phyloP scores from a whole-genome alignment of 2,329 filamentous ascomycete genomes.

The Penicillium corylophilum region DNA sequence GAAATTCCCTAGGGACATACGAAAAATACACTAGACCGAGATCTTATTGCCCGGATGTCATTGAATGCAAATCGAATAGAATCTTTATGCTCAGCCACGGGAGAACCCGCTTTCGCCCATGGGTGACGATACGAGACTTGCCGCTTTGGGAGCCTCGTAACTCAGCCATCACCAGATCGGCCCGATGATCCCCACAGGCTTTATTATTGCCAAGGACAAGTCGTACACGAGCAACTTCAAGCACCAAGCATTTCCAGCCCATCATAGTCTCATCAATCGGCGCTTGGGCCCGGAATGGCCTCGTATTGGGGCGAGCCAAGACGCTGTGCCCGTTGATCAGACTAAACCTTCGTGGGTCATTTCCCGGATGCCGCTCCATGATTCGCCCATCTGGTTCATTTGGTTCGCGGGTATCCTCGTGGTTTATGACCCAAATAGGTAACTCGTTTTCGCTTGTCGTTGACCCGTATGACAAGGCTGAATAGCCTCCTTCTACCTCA shows the following conservation, averaged over 20 bases:
- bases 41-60: no score
- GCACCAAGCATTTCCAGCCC: not conserved
- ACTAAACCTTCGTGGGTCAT: not conserved
- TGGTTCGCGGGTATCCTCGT: not conserved
- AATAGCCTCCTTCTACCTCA: not conserved
- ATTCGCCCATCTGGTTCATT: not conserved
- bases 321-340: not conserved
- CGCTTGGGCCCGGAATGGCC: not conserved
- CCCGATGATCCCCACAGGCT: not conserved
- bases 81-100: not conserved
- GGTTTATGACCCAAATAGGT: conserved; percentile 11
- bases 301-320: conserved; percentile 10
- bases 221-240: not conserved
- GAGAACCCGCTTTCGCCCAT: not conserved
- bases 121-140: not conserved
- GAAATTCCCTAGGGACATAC: no score
- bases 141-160: not conserved
- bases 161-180: not conserved
- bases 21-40: no score
- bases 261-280: not conserved
- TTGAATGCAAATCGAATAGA: no score
- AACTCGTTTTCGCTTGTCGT: conserved; percentile 20
- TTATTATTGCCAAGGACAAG: not conserved
- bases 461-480: not conserved
- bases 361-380: not conserved